Evolutionary conservation across 345 rosid genomes (phyloP).

Genomic region (Gossypium longicalyx): DNA sequence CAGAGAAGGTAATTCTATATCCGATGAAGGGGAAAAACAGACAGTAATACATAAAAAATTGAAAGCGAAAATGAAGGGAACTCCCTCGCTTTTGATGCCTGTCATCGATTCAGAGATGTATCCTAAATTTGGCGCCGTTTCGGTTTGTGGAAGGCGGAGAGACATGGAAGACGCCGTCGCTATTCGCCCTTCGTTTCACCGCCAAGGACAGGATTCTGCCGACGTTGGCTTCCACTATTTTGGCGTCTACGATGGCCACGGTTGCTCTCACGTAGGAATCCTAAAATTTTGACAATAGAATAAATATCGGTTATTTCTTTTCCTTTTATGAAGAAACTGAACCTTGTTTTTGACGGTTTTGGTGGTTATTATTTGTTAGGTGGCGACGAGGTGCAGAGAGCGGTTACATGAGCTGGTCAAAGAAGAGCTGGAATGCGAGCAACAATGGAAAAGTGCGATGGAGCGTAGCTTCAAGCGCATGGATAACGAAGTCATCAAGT

Average conservation of each 20-base stretch:
- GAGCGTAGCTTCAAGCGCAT: slow-evolving; percentile 60
- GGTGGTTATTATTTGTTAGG: slow-evolving; percentile 30
- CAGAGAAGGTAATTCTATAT: slow-evolving; percentile 2
- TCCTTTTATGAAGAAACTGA: not conserved
- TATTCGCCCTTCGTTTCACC: slow-evolving; percentile 44
- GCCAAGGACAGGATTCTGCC: slow-evolving; percentile 20
- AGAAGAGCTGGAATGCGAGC: slow-evolving; percentile 35
- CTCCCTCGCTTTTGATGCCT: not conserved
- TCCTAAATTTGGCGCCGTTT: slow-evolving; percentile 66
- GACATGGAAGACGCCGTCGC: slow-evolving; percentile 90
- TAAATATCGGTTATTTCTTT: not conserved
- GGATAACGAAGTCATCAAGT: slow-evolving; percentile 40
- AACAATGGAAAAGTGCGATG: slow-evolving; percentile 52
- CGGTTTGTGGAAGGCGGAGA: slow-evolving; percentile 77
- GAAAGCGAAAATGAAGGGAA: slow-evolving; percentile 7
- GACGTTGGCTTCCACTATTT: slow-evolving; percentile 46
- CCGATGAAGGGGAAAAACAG: not conserved
- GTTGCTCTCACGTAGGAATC: slow-evolving; percentile 65
- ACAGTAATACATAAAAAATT: not conserved
- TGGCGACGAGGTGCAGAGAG: slow-evolving; percentile 53
- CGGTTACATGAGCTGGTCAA: slow-evolving; percentile 57
- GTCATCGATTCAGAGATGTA: slow-evolving; percentile 10
- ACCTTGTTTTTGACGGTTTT: not conserved
- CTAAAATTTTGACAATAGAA: not conserved
- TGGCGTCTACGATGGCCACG: slow-evolving; percentile 76